Evolutionary conservation across 345 rosid species (phyloP).

Genomic region (Boechera divaricarpa): DNA sequence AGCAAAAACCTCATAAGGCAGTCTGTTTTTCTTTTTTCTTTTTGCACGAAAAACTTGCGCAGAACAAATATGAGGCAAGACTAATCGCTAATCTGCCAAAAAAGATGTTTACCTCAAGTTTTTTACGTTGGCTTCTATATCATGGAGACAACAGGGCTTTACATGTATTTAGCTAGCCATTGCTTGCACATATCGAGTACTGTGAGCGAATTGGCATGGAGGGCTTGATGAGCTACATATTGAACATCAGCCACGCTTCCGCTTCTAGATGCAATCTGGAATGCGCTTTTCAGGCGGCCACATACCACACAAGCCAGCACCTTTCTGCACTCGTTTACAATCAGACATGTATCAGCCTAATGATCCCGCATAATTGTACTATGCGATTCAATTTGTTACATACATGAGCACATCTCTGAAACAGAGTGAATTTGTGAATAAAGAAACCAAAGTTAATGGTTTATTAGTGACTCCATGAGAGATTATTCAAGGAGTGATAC

Average conservation of each 20-base stretch:
- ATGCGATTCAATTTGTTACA: not conserved
- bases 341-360: conserved; percentile 23
- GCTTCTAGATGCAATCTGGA: conserved; percentile 93
- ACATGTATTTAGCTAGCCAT: conserved; percentile 91
- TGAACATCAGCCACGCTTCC: conserved; percentile 99
- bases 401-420: conserved; percentile 4
- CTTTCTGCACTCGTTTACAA: conserved; percentile 62
- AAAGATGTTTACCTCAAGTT: conserved; percentile 24
- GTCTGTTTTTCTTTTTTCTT: not conserved
- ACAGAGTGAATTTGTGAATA: not conserved
- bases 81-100: not conserved
- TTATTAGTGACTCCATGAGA: not conserved
- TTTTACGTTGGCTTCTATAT: conserved; percentile 5
- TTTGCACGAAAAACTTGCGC: not conserved
- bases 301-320: conserved; percentile 97
- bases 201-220: conserved; percentile 89
- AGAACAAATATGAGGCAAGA: not conserved
- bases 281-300: conserved; percentile 97
- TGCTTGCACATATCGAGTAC: conserved; percentile 98
- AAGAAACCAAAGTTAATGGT: not conserved
- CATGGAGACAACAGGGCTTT: conserved; percentile 31
- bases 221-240: conserved; percentile 97
- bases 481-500: conserved; percentile 13
- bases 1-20: conserved; percentile 5
- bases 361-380: not conserved